Evolutionary conservation across 2,329 filamentous ascomycete genomes (phyloP).

Genomic region (Esteya vermicola): DNA sequence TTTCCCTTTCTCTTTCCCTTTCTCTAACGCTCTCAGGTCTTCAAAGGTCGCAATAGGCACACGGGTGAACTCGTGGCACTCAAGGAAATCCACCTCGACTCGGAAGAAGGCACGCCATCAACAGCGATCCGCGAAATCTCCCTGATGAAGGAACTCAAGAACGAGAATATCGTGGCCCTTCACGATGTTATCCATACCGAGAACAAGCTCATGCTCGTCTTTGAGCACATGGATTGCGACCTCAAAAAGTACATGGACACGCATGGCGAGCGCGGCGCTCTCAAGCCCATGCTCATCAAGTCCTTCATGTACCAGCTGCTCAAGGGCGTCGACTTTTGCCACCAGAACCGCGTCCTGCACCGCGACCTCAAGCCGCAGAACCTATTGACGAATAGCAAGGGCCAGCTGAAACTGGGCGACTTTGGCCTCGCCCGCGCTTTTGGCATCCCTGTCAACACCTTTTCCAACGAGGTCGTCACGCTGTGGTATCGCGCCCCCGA

Average conservation of each 20-base stretch:
- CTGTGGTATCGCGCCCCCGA: conserved; percentile 96
- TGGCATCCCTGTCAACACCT: conserved; percentile 94
- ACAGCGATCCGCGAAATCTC: conserved; percentile 98
- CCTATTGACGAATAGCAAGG: conserved; percentile 84
- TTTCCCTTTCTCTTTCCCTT: neutral
- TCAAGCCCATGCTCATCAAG: conserved; percentile 87
- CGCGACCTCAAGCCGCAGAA: conserved; percentile 95
- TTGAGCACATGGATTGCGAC: conserved; percentile 98
- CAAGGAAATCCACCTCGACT: conserved; percentile 98
- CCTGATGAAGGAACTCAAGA: conserved; percentile 98
- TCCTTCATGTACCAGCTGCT: conserved; percentile 98
- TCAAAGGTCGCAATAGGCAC: conserved; percentile 90
- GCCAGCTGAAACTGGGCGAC: conserved; percentile 81
- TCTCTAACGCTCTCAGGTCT: conserved; percentile 47
- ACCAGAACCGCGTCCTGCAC: conserved; percentile 91
- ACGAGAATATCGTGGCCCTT: conserved; percentile 93
- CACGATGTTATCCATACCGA: conserved; percentile 99
- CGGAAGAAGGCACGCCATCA: conserved; percentile 91
- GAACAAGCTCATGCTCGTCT: conserved; percentile 99
- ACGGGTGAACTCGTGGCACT: conserved; percentile 92
- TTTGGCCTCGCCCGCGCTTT: conserved; percentile 91
- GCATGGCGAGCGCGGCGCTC: conserved; percentile 72
- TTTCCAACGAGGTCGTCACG: conserved; percentile 95
- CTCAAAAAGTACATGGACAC: conserved; percentile 98
- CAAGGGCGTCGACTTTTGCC: conserved; percentile 92